Evolutionary conservation across 208 protist genomes (phyloP), one percentile per base, ranked within the genome.

Genomic region (Porcisia deanei): DNA sequence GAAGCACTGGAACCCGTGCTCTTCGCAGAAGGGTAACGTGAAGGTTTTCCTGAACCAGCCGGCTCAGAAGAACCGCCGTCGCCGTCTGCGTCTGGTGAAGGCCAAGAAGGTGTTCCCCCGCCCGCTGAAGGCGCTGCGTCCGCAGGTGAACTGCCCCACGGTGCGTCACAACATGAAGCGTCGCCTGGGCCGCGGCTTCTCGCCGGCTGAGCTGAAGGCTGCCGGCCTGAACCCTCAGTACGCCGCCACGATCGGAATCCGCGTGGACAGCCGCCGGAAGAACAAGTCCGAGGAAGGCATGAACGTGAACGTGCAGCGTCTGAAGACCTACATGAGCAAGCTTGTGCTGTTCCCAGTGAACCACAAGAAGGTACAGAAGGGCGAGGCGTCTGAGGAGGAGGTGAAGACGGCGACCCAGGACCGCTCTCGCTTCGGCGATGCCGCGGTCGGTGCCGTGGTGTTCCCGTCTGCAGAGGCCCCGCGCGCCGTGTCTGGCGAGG

Each of bases 311-410:
- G 91, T 99, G 45, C 87, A 98, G 80, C 94, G 99, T 81, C 90
- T 99, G 66, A 99, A 99, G 92, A 95, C 95, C 75, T 99, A 99
- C 94, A 83, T 97, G 84, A 90, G 85, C 85, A 98, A 98, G 88
- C 85, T 99, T 70, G 91, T 99, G 82, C 88, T 99, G 74, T 98
- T 98, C 89, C 97, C 96, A 49, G 43, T 97, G 81, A 91, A 91
- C 70, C 85, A 86, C 87, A 94, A 94, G 82, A 97, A 97, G 77
- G 79, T 85, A 41, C 89, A 93, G 78, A 85, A 92, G 83, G 92
- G 91, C 25, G 88, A 91, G 83, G 90, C 92, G 45, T 85, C 87
- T 60, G 85, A 91, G 78, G 85, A 87, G 79, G 91, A 91, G 65
- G 71, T 93, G 73, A 92, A 90, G 83, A 85, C 90, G 53, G 88